phyloP scores from a whole-genome alignment of 1,284 basidiomycete genomes.

The Agroathelia rolfsii region DNA sequence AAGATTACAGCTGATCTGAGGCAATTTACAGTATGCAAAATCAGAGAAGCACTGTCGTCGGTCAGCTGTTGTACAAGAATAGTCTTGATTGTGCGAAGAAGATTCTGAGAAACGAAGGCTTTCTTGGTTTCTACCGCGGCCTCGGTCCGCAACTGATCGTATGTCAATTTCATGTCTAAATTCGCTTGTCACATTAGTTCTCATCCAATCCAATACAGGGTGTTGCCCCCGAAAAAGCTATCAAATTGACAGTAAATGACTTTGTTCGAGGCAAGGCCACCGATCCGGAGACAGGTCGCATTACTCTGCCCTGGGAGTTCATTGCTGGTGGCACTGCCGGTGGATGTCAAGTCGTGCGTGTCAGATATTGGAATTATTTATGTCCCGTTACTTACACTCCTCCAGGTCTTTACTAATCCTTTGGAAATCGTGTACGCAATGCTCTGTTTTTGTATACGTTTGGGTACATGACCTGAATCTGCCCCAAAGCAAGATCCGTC shows the following conservation, averaged over 20 bases:
- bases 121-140: conserved; percentile 93
- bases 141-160: conserved; percentile 91
- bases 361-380: conserved; percentile 9
- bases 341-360: conserved; percentile 91
- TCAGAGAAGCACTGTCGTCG: conserved; percentile 89
- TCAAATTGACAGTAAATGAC: conserved; percentile 96
- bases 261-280: conserved; percentile 78
- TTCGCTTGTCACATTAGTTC: conserved; percentile 7
- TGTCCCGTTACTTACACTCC: too few species aligned
- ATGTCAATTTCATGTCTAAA: conserved; percentile 19
- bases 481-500: conserved; percentile 77
- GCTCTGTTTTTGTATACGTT: conserved; percentile 4
- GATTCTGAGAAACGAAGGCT: conserved; percentile 91
- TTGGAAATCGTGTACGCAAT: conserved; percentile 88
- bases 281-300: conserved; percentile 92
- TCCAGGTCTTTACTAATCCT: conserved; percentile 89
- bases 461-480: conserved; percentile 10
- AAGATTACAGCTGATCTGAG: conserved; percentile 4
- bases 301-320: conserved; percentile 81
- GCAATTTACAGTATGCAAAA: conserved; percentile 80
- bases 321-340: conserved; percentile 89
- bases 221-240: conserved; percentile 97
- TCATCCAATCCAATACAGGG: conserved; percentile 47
- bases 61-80: conserved; percentile 91
- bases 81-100: conserved; percentile 90